phyloP scores from a whole-genome alignment of 805 yeast species.

The Yamadazyma endophytica region DNA sequence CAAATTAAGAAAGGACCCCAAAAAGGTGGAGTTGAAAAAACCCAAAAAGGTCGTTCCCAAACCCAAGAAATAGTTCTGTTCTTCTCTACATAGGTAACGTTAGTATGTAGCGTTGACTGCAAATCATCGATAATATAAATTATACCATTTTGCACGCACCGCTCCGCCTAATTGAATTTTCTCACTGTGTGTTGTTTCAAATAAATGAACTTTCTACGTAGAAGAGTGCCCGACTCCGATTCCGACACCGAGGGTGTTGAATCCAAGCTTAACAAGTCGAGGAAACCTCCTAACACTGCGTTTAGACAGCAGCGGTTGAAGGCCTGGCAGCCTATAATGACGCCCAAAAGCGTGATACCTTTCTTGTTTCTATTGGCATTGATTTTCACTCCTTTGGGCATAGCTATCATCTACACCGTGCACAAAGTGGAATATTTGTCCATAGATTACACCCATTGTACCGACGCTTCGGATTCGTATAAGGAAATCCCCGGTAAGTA shows the following conservation, averaged over 20 bases:
- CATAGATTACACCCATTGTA: constrained; percentile 75
- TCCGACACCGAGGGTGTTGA: constrained; percentile 14
- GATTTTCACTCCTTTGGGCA: constrained; percentile 87
- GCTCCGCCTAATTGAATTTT: no score
- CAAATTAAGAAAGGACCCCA: constrained; percentile 18
- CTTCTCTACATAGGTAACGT: no score
- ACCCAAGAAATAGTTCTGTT: no score
- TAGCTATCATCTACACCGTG: constrained; percentile 77
- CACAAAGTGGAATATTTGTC: constrained; percentile 69
- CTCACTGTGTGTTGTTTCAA: no score
- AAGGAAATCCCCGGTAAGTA: constrained; percentile 56
- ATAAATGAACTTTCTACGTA: constrained; percentile 32
- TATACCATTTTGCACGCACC: no score
- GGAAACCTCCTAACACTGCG: constrained; percentile 60
- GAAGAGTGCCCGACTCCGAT: constrained; percentile 18
- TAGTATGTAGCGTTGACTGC: no score
- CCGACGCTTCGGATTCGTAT: constrained; percentile 43
- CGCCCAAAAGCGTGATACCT: constrained; percentile 90
- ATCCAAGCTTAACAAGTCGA: constrained; percentile 25
- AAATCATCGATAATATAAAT: no score
- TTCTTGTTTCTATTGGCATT: constrained; percentile 68
- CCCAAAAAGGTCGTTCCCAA: constrained; percentile 16
- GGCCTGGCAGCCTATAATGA: constrained; percentile 82
- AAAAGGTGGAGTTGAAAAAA: constrained; percentile 18
- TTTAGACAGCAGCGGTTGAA: constrained; percentile 71